Conservation (phyloP, 148 eudicot genomes). For the Bassia scoparia region DNA sequence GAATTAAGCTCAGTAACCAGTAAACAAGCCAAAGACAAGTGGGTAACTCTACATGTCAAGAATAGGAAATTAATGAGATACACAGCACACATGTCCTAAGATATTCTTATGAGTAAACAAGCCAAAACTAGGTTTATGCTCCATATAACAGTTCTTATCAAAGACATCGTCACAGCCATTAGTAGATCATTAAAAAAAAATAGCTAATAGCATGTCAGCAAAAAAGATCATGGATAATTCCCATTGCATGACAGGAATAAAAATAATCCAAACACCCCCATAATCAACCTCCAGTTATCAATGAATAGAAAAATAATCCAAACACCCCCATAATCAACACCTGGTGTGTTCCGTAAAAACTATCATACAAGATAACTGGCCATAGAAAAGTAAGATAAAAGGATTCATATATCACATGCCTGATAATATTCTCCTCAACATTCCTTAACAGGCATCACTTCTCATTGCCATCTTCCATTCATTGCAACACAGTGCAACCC, state of each 20-base stretch:
- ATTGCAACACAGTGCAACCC: slow-evolving; percentile 93
- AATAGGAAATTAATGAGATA: neutral
- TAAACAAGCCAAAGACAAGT: neutral
- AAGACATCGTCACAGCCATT: neutral
- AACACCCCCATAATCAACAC: neutral
- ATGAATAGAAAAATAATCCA: neutral
- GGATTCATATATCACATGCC: slow-evolving; percentile 35
- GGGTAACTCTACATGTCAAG: too few relatives aligned
- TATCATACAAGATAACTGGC: neutral
- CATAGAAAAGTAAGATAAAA: neutral
- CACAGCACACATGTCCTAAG: neutral
- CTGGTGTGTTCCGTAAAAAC: neutral
- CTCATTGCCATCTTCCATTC: slow-evolving; percentile 97
- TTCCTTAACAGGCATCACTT: slow-evolving; percentile 98
- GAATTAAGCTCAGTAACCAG: neutral
- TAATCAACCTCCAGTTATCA: neutral
- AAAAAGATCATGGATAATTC: neutral
- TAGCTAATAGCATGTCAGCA: neutral
- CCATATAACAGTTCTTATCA: neutral
- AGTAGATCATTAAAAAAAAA: neutral
- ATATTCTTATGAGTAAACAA: neutral
- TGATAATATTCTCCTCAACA: slow-evolving; percentile 89
- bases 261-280: neutral
- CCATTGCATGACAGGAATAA: neutral
- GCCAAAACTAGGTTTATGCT: neutral